Base-by-base conservation (phyloP, 2,329 filamentous ascomycete genomes). In the Lomentospora prolificans region DNA sequence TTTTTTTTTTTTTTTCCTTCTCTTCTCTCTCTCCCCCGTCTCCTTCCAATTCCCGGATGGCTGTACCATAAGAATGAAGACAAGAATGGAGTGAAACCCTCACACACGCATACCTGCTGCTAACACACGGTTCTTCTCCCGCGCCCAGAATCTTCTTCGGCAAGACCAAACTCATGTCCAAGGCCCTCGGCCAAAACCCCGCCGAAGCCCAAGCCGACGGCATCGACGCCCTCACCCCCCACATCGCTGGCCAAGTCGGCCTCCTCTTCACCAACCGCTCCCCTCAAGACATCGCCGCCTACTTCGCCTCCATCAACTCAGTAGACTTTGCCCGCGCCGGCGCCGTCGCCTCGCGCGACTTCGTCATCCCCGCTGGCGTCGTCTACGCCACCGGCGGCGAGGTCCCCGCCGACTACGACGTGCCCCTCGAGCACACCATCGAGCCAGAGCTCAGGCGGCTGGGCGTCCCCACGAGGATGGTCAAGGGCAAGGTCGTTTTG, bases 101-200 rank as follows among this genome's bases (percentile, higher is more conserved):
- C n/a, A n/a, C n/a, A n/a, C n/a, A n/a, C n/a, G n/a, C n/a, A n/a
- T n/a, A n/a, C 30, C 30, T 33, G 27, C 3, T n/a, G 30, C 51
- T 41, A 41, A 46, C 33, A 2, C 5, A 14, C 55, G 7, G 22
- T 5, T 22, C 55, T 46, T 14, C 31, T 57, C 50, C 28, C 14
- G 44, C 7, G n/a, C 9, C 12, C 64, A 94, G 91, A 64, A 77
- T 99, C 69, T 97, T 97, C 83, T 97, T 96, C 73, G 94, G 92
- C 75, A 99, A 97, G 78, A 97, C 92, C 58, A 97, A 97, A 75
- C 91, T 99, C 71, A 97, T 97, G 90, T 85, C 89, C 64, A 92
- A 94, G 74, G 91, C 94, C 57, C 86, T 99, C 25, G 94, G 94
- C 67, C 81, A 81, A 61, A 85, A 78, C 55, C 79, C 84, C 62